These are phyloP conservation scores for Puccinellia tenuiflora DNA, from an alignment of 176 grass and related monocot genomes.

Conservation along the genomic window DNA sequence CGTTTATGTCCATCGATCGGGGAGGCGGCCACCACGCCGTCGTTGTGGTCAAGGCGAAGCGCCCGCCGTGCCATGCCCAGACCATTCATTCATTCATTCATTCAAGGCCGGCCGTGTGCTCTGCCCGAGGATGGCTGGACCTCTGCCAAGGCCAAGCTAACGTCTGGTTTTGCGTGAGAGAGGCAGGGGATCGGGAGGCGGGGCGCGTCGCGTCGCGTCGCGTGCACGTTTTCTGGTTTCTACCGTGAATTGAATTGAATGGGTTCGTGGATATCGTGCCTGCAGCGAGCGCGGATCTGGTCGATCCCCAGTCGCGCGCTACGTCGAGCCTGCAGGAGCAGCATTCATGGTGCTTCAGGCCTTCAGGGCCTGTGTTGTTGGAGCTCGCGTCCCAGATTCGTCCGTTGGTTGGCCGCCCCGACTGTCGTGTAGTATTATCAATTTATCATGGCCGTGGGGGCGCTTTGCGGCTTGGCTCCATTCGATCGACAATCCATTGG, in stretches of 20 bases:
- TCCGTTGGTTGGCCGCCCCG: background rate
- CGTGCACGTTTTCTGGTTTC: background rate
- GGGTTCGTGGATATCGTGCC: background rate
- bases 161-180: background rate
- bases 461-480: background rate
- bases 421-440: too few species aligned
- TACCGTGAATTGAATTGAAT: background rate
- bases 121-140: slow-evolving; percentile 16
- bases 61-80: background rate
- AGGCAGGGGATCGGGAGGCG: background rate
- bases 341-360: background rate
- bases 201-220: background rate
- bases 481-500: background rate
- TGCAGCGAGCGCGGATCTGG: background rate
- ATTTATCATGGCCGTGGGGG: background rate
- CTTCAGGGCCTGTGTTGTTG: background rate
- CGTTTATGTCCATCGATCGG: background rate
- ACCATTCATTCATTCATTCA: background rate
- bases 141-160: background rate
- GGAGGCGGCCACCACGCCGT: background rate
- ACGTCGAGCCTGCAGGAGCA: background rate
- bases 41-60: background rate
- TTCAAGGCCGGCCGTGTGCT: background rate
- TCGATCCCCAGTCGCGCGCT: background rate
- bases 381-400: background rate